Percentiles rank a stretch among this genome's conserved stretches.
These are phyloP conservation scores for Wickerhamomyces sp. DNA, from an alignment of 1,139 yeast species.

Conservation along the genomic window DNA sequence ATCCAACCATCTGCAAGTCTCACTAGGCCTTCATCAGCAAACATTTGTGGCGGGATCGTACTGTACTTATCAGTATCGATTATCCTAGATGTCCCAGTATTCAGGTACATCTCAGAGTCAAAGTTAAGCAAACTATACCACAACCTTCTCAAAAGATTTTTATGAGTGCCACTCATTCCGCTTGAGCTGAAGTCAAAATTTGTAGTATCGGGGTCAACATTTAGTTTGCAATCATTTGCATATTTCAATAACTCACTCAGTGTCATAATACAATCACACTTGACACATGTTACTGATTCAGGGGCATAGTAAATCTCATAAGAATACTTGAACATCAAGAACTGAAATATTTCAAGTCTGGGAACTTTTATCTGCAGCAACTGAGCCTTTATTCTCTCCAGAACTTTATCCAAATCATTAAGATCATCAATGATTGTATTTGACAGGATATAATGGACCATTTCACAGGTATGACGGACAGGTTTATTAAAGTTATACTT, in stretches of 20 bases:
- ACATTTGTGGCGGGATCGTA: conserved; percentile 16
- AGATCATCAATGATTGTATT: too few species aligned
- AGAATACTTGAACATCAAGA: conserved; percentile 10
- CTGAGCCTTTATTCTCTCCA: too few species aligned
- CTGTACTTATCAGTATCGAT: conserved; percentile 15
- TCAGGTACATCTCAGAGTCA: conserved; percentile 17
- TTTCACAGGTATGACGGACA: too few species aligned
- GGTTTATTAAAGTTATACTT: conserved; percentile 15
- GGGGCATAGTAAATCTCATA: conserved; percentile 14
- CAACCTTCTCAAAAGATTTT: conserved; percentile 19
- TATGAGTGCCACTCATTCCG: conserved; percentile 4
- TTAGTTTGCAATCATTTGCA: conserved; percentile 17
- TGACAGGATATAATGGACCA: too few species aligned
- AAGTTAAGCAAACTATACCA: conserved; percentile 18
- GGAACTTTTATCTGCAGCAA: too few species aligned
- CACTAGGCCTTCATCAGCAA: conserved; percentile 14
- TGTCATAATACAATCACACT: conserved; percentile 14
- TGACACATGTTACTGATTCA: conserved; percentile 8
- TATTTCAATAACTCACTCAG: conserved; percentile 2
- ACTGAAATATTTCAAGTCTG: conserved; percentile 15
- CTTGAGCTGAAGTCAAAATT: too few species aligned
- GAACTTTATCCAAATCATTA: too few species aligned
- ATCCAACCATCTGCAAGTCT: conserved; percentile 1
- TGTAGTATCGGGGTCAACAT: conserved; percentile 16
- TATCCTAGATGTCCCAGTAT: conserved; percentile 18